phyloP scores from a whole-genome alignment of 2,329 filamentous ascomycete species.

The Ophiostoma himal-ulmi region DNA sequence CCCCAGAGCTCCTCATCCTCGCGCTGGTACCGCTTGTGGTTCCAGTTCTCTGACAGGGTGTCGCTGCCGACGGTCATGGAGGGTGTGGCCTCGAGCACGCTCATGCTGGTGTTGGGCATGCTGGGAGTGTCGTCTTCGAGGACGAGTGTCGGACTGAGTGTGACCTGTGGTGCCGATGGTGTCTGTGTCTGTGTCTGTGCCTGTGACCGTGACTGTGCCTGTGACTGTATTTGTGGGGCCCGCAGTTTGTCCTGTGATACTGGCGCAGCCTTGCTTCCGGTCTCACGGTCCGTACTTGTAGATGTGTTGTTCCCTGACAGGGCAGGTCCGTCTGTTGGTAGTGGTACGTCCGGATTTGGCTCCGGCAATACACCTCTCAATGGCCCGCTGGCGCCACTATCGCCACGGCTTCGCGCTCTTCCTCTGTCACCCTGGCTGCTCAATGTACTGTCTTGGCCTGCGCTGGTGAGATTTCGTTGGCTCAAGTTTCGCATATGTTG shows the following conservation, averaged over 20 bases:
- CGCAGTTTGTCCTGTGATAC: not conserved
- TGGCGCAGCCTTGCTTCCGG: not conserved
- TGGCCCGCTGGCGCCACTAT: not conserved
- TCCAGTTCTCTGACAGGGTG: slow-evolving; percentile 56
- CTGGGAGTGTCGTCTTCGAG: slow-evolving; percentile 7
- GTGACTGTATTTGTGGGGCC: not conserved
- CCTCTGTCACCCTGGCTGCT: slow-evolving; percentile 31
- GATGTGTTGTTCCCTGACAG: not conserved
- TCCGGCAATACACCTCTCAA: not conserved
- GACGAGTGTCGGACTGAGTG: slow-evolving; percentile 40
- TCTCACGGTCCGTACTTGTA: not conserved
- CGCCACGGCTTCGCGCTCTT: slow-evolving; percentile 27
- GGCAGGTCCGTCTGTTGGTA: not conserved
- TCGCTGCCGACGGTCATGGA: slow-evolving; percentile 34
- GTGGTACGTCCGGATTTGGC: not conserved
- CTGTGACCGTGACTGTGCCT: not conserved
- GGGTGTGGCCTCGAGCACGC: slow-evolving; percentile 30
- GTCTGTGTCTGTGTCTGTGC: not conserved
- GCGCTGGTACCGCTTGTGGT: slow-evolving; percentile 71
- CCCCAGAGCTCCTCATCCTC: slow-evolving; percentile 88
- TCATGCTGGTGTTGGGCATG: slow-evolving; percentile 42
- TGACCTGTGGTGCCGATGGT: not conserved
- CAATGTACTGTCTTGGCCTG: slow-evolving; percentile 49
- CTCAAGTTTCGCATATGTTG: slow-evolving; percentile 45
- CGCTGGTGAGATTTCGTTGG: slow-evolving; percentile 54